Evolutionary conservation across 2,329 filamentous ascomycete species (phyloP).

Genomic region (Trichophyton verrucosum): DNA sequence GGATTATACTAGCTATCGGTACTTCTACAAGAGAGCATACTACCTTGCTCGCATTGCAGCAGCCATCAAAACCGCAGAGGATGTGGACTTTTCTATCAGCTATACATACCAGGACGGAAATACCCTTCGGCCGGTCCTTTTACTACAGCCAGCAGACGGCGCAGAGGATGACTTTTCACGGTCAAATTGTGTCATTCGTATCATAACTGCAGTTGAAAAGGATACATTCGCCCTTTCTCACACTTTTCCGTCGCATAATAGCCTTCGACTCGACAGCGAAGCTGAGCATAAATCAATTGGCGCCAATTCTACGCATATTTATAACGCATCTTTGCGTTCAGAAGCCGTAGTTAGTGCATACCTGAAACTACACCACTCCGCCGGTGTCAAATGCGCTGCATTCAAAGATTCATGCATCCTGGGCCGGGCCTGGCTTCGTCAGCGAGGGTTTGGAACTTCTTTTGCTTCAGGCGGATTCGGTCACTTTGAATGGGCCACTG

Average conservation of each 20-base stretch:
- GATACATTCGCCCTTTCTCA: conserved; percentile 59
- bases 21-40: conserved; percentile 89
- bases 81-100: conserved; percentile 42
- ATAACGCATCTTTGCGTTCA: conserved; percentile 73
- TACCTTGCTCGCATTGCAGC: conserved; percentile 74
- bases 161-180: conserved; percentile 27
- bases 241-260: conserved; percentile 56
- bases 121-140: conserved; percentile 57
- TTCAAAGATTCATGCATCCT: conserved; percentile 78
- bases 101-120: conserved; percentile 64
- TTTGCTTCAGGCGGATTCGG: conserved; percentile 76
- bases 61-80: conserved; percentile 49
- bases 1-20: conserved; percentile 83
- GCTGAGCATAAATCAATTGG: conserved; percentile 25
- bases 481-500: conserved; percentile 76
- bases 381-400: conserved; percentile 54
- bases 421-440: conserved; percentile 77
- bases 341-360: conserved; percentile 64
- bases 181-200: conserved; percentile 50
- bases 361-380: conserved; percentile 60
- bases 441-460: conserved; percentile 63
- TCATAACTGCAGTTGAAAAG: conserved; percentile 62
- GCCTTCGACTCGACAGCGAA: conserved; percentile 45
- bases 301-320: conserved; percentile 53
- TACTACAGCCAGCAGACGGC: conserved; percentile 29